Evolutionary conservation across 257 asterid species (phyloP).

Genomic region (Solanum lycopersicoides): DNA sequence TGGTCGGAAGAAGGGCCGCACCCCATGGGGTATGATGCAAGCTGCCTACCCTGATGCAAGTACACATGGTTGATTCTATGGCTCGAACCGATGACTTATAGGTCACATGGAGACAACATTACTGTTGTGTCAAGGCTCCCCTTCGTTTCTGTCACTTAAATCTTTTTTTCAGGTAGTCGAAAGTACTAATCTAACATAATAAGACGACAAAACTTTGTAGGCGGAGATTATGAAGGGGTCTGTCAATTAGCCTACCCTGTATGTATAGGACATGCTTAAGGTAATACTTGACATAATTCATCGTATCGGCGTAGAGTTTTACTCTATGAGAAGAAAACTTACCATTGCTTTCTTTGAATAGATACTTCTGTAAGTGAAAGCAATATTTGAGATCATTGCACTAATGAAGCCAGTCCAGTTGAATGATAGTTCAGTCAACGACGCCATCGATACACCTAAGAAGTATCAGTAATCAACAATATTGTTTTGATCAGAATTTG

Average conservation of each 20-base stretch:
- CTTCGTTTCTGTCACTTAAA: neutral
- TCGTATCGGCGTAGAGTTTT: neutral
- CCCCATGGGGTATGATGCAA: neutral
- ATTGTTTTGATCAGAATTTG: neutral
- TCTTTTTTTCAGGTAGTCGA: no score
- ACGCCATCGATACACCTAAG: slow-evolving; percentile 98
- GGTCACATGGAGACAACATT: neutral
- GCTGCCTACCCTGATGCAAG: neutral
- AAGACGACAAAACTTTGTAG: neutral
- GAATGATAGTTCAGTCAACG: slow-evolving; percentile 93
- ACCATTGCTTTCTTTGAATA: slow-evolving; percentile 99
- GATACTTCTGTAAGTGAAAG: slow-evolving; percentile 97
- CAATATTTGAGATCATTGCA: slow-evolving; percentile 99
- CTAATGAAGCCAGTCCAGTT: slow-evolving; percentile 90
- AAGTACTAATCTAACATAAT: neutral
- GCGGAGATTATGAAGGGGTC: neutral
- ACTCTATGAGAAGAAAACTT: neutral
- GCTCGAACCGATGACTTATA: neutral
- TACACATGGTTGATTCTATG: neutral
- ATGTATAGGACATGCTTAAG: neutral
- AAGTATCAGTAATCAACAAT: neutral
- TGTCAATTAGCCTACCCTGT: neutral
- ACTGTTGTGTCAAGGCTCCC: neutral
- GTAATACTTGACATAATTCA: neutral
- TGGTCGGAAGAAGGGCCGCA: neutral